Evolutionary conservation across 345 rosid species (phyloP), one percentile per base, ranked within the genome.

Genomic region (Boechera stricta): DNA sequence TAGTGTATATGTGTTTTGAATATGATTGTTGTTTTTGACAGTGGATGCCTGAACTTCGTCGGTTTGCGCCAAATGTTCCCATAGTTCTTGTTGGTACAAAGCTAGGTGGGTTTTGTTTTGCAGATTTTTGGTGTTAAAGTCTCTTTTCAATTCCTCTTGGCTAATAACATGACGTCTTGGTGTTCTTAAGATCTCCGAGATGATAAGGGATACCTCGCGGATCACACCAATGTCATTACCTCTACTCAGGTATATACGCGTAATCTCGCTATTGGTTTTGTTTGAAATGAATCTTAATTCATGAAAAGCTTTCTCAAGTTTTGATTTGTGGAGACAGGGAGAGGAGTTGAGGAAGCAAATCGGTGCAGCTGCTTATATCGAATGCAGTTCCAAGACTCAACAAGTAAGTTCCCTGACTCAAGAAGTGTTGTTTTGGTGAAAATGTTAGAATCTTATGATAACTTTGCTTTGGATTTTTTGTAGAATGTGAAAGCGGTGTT

Each of bases 21-120:
- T 49, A 3, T 73, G 79, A 41, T 78, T 29, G 51, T n/a, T 79
- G 77, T 26, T 52, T 72, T 39, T 73, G 60, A 47, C 88, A 95
- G 99, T 92, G 99, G 99, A 91, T 92, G 98, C 99, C 99, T 21
- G 98, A 95, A 80, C 97, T 92, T 42, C 93, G 97, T 8, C 75
- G 97, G 59, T 95, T 95, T 75, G 99, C 98, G 0, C 99, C 98
- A 41, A 87, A 87, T 80, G 97, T 92, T 79, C 99, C 99, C 0
- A 87, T 95, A 74, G 96, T 95, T 55, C 97, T 95, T 57, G 98
- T 92, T 72, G 99, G 98, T 67, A 95, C 99, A 15, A 95, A 95
- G 84, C 77, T 95, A 76, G 99, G 99, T 91, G 60, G 67, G 87
- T 29, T 39, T 55, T 5, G 2, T 2, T 41, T 8, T 59, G 5